These are phyloP conservation scores for Chlorella sp. DNA, from an alignment of 139 green algal genomes.

Conservation along the genomic window DNA sequence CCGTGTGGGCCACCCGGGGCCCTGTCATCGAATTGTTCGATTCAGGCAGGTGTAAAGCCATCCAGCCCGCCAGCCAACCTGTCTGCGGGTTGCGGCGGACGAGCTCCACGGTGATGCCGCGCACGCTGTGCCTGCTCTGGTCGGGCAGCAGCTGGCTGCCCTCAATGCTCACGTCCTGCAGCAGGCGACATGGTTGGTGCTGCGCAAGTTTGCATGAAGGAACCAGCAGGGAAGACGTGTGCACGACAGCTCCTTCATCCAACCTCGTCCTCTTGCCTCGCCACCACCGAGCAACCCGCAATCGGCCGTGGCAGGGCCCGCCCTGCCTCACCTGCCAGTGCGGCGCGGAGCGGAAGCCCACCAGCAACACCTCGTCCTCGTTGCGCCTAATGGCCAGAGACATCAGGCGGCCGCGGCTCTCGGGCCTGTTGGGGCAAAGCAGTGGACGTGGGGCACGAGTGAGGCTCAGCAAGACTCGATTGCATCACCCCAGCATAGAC, in stretches of 20 bases:
- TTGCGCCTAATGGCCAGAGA: constrained; percentile 23
- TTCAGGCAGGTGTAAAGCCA: no score
- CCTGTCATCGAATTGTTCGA: no score
- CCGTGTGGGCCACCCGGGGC: no score
- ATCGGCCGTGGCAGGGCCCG: no score
- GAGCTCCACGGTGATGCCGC: constrained; percentile 27
- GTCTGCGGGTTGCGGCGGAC: constrained; percentile 10
- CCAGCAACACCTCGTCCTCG: constrained; percentile 27
- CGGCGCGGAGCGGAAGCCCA: constrained; percentile 29
- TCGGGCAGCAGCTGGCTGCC: not conserved
- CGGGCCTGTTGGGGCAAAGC: constrained; percentile 7
- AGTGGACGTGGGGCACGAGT: not conserved
- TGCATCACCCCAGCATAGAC: not conserved
- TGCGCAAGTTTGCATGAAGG: not conserved
- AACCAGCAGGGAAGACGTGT: no score
- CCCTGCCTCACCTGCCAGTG: constrained; percentile 38
- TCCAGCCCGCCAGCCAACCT: not conserved
- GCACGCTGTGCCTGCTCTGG: constrained; percentile 30
- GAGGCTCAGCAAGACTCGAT: not conserved
- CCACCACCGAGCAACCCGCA: no score
- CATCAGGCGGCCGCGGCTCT: constrained; percentile 35
- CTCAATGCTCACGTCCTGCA: constrained; percentile 17
- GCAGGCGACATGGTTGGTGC: not conserved
- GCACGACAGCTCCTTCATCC: not conserved
- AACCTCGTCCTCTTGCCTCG: no score